These are phyloP conservation scores for Fusarium pseudocircinatum DNA, from an alignment of 2,329 filamentous ascomycete species.

Conservation along the genomic window DNA sequence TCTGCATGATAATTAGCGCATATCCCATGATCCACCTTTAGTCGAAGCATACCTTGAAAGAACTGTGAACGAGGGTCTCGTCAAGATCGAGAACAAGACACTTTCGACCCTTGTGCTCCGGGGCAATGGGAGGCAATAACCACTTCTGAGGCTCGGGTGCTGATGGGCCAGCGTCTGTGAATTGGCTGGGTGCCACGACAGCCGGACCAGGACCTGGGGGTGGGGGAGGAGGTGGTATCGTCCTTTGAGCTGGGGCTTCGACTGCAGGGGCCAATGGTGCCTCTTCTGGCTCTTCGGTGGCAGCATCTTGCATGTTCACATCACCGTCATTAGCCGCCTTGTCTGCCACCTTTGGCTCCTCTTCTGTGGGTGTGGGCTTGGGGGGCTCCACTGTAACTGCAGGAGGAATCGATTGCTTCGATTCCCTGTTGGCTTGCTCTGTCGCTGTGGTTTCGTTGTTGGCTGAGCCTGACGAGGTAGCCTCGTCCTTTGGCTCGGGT, in stretches of 20 bases:
- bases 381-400: constrained; percentile 57
- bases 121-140: constrained; percentile 82
- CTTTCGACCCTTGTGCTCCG: constrained; percentile 86
- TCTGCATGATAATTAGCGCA: constrained; percentile 62
- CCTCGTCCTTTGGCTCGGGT: constrained; percentile 55
- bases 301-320: constrained; percentile 73
- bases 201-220: constrained; percentile 58
- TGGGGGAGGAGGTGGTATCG: constrained; percentile 58
- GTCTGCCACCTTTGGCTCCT: constrained; percentile 41
- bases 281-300: constrained; percentile 62
- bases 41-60: constrained; percentile 81
- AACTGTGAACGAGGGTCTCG: constrained; percentile 97
- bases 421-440: constrained; percentile 57
- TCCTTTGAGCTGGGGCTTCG: constrained; percentile 47
- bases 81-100: constrained; percentile 95
- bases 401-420: constrained; percentile 55
- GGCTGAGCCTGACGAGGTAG: constrained; percentile 56
- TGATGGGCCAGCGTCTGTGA: constrained; percentile 54
- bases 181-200: constrained; percentile 52
- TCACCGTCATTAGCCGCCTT: constrained; percentile 65
- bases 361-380: constrained; percentile 39
- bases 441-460: constrained; percentile 57
- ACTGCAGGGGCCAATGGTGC: constrained; percentile 50
- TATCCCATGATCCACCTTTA: neutral
- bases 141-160: constrained; percentile 64